Evolutionary conservation across 1,139 yeast species (phyloP).

Genomic region (Hyphopichia wangnamkhiaoensis): DNA sequence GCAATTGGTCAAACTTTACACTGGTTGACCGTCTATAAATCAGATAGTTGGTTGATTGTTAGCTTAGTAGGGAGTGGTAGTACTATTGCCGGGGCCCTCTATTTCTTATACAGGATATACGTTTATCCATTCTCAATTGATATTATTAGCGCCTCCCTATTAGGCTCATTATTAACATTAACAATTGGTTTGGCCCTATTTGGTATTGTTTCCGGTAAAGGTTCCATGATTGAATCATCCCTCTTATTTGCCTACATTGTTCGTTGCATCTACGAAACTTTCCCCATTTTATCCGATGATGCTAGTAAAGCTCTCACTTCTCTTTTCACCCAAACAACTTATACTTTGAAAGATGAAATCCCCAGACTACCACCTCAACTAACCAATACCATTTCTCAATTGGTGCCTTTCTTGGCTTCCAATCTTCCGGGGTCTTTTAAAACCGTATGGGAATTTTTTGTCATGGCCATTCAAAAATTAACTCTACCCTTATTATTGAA

Average conservation of each 20-base stretch:
- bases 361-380: constrained; percentile 44
- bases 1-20: constrained; percentile 82
- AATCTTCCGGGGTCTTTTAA: constrained; percentile 59
- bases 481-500: constrained; percentile 82
- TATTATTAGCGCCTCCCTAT: constrained; percentile 72
- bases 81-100: constrained; percentile 71
- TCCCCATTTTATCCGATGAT: constrained; percentile 72
- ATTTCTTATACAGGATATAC: constrained; percentile 81
- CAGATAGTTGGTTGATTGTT: constrained; percentile 80
- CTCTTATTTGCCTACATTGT: constrained; percentile 87
- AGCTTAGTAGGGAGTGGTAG: constrained; percentile 75
- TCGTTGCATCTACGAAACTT: constrained; percentile 86
- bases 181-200: constrained; percentile 74
- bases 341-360: constrained; percentile 38
- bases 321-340: constrained; percentile 40
- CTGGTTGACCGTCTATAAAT: constrained; percentile 66
- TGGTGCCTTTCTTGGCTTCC: constrained; percentile 50
- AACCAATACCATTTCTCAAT: constrained; percentile 38
- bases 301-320: constrained; percentile 43
- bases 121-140: constrained; percentile 73
- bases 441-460: constrained; percentile 69
- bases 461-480: constrained; percentile 69
- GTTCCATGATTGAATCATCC: constrained; percentile 88
- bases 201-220: constrained; percentile 81
- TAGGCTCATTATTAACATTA: constrained; percentile 81